phyloP scores from a whole-genome alignment of 176 grass and related monocot species.

The Hsuehochloa calcarea region DNA sequence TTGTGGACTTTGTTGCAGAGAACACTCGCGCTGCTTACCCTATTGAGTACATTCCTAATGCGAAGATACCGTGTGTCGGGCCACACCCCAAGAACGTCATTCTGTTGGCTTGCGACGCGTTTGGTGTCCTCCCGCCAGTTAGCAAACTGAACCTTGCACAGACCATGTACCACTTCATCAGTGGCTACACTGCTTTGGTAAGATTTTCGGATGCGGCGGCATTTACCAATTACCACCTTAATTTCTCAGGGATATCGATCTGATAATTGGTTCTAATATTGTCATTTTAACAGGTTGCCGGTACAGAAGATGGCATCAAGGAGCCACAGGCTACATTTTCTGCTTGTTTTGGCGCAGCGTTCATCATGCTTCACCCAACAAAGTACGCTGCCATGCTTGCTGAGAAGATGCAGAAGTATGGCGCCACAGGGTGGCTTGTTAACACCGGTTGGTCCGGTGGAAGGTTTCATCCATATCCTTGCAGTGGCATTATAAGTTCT shows the following conservation, averaged over 20 bases:
- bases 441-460: slow-evolving; percentile 99
- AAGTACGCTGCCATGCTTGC: slow-evolving; percentile 98
- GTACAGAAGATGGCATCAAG: slow-evolving; percentile 94
- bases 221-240: background rate
- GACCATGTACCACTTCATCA: slow-evolving; percentile 99
- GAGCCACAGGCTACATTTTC: slow-evolving; percentile 98
- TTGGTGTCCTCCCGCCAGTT: slow-evolving; percentile 91
- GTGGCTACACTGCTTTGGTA: slow-evolving; percentile 95
- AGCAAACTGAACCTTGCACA: slow-evolving; percentile 93
- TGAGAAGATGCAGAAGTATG: slow-evolving; percentile 95
- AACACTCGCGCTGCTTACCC: slow-evolving; percentile 96
- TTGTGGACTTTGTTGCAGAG: slow-evolving; percentile 43
- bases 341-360: slow-evolving; percentile 93
- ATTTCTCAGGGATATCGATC: background rate
- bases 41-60: slow-evolving; percentile 96
- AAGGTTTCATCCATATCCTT: slow-evolving; percentile 51
- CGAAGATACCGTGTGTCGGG: slow-evolving; percentile 84
- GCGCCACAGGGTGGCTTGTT: slow-evolving; percentile 96
- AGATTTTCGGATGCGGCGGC: background rate
- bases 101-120: slow-evolving; percentile 90
- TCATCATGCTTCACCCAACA: slow-evolving; percentile 98
- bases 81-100: slow-evolving; percentile 97
- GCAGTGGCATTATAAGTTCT: background rate
- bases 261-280: background rate
- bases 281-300: slow-evolving; percentile 54